Percentiles rank a stretch among this genome's conserved stretches.
Conservation (phyloP, 306 rosid genomes). For the Dryas alaskensis region DNA sequence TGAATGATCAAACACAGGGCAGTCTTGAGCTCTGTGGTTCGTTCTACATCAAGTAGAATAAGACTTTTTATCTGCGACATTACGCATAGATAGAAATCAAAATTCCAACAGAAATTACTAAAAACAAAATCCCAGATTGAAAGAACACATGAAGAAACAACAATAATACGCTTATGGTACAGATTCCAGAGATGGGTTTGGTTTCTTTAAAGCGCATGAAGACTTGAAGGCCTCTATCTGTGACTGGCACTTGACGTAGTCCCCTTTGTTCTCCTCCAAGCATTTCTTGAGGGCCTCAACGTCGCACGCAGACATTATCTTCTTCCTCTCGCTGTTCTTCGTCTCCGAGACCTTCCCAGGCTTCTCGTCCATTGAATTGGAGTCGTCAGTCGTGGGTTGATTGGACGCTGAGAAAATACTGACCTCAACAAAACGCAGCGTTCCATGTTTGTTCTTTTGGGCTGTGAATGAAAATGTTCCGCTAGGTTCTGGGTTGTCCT, state of each 20-base stretch:
- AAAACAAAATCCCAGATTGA: neutral
- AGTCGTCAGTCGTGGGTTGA: neutral
- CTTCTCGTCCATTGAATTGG: conserved; percentile 43
- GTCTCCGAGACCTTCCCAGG: conserved; percentile 10
- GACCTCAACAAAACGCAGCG: neutral
- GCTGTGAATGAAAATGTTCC: neutral
- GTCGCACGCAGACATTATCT: conserved; percentile 50
- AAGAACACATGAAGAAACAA: neutral
- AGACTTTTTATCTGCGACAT: too few species aligned
- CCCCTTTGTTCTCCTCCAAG: conserved; percentile 85
- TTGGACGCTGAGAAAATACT: neutral
- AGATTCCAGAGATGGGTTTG: conserved; percentile 42
- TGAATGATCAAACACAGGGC: neutral
- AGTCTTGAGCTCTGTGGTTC: neutral
- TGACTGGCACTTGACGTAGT: conserved; percentile 69
- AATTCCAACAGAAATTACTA: neutral
- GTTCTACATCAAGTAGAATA: neutral
- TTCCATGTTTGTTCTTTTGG: neutral
- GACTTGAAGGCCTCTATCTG: conserved; percentile 80
- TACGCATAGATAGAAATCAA: neutral
- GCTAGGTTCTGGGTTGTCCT: neutral
- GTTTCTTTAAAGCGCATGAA: conserved; percentile 64
- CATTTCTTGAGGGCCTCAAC: conserved; percentile 83
- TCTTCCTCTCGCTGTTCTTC: conserved; percentile 39
- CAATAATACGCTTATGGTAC: conserved; percentile 11